Percentiles rank a stretch among this genome's conserved stretches.
phyloP scores from a whole-genome alignment of 2,329 filamentous ascomycete genomes.

The Lithohypha guttulata region DNA sequence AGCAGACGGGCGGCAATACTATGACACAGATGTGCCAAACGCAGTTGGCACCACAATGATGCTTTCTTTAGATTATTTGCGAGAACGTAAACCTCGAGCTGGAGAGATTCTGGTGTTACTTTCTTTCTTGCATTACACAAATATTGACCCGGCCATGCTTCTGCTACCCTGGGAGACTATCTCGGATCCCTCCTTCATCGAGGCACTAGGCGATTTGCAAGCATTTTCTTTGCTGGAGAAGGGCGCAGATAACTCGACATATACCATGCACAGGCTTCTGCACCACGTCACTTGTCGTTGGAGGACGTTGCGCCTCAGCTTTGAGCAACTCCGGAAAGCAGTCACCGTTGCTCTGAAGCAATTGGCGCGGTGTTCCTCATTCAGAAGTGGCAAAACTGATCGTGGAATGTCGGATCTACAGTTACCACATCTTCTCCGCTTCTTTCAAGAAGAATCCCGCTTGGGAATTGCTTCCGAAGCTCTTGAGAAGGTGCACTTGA shows the following conservation, averaged over 20 bases:
- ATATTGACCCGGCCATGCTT: background rate
- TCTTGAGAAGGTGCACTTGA: background rate
- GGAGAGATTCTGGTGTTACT: background rate
- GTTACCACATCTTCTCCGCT: background rate
- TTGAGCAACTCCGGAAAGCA: background rate
- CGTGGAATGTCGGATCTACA: background rate
- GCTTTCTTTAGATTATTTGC: background rate
- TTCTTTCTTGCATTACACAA: background rate
- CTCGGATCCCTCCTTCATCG: background rate
- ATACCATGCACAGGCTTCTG: background rate
- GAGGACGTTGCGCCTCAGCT: background rate
- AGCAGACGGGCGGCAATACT: background rate
- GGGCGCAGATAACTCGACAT: background rate
- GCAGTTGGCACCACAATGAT: background rate
- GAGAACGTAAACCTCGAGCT: background rate
- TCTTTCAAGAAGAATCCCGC: background rate
- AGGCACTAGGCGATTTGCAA: background rate
- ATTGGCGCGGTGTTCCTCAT: background rate
- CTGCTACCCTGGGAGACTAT: background rate
- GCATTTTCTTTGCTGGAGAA: background rate
- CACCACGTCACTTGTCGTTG: background rate
- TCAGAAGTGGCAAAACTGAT: background rate
- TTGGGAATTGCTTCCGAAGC: background rate
- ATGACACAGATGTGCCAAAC: background rate
- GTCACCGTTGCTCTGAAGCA: background rate